Base-by-base conservation (phyloP, 208 protist species). In the Trypanosoma cruzi region DNA sequence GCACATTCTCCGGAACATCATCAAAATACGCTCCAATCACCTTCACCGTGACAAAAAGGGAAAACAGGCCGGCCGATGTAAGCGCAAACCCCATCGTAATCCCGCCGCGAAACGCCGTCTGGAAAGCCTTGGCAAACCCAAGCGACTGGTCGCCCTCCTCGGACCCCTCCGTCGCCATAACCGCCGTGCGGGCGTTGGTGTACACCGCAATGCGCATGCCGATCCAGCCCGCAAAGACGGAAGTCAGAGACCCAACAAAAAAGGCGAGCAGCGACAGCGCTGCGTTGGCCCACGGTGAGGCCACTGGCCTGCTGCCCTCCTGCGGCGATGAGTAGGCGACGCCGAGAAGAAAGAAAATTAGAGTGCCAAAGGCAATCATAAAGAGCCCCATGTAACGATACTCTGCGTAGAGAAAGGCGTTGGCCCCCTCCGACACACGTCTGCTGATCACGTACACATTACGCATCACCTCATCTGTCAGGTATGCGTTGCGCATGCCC, bases 171-270 rank as follows among this genome's bases (percentile, higher is more conserved):
- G 85, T 93, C 11, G 90, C 88, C 84, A 92, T 92, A 37, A 92
- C 80, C 24, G 91, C 86, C 10, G 90, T 95, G 54, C 92, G 79
- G 46, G 84, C 80, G 69, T 97, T 97, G 1, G 90, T 93, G 80
- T 89, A 96, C 13, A 97, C 92, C 36, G 88, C 87, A 63, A 97
- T 95, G 67, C 85, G 84, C 92, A 97, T 97, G 42, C 92, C 90
- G 68, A 97, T 89, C 82, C 84, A 93, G 24, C 92, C 92, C 16
- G 90, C 75, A n/a, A 66, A 61, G n/a, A 92, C 81, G 16, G 88
- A 95, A 6, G 90, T 94, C 50, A 93, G 8, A 11, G 87, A 85
- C 42, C 92, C 92, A 18, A 67, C 14, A 32, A 97, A 6, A 49
- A 97, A 96, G 16, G 88, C 72, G 34, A 94, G 77, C 37, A 90